Percentiles rank a stretch among this genome's conserved stretches.
Conservation (phyloP, 176 grass and related monocot species). For the Aegilops sharonensis region DNA sequence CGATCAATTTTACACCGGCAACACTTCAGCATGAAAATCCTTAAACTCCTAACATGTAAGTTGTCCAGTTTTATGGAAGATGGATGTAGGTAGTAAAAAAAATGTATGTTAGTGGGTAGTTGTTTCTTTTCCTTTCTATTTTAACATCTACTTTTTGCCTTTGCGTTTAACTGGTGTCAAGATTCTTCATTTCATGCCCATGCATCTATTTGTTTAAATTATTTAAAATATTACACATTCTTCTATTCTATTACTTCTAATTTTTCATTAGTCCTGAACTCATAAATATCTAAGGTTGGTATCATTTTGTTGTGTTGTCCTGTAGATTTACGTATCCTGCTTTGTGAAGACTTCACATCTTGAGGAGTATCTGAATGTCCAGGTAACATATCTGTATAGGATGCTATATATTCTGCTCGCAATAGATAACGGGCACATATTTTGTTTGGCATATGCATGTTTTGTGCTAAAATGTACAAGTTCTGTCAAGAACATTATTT, state of each 20-base stretch:
- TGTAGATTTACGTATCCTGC: conserved; percentile 88
- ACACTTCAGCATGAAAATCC: neutral
- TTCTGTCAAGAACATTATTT: neutral
- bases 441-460: neutral
- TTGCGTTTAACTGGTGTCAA: conserved; percentile 1
- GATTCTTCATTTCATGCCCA: conserved; percentile 23
- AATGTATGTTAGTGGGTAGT: neutral
- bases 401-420: conserved; percentile 8
- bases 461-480: conserved; percentile 7
- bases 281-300: conserved; percentile 19
- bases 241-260: conserved; percentile 4
- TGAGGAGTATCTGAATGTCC: conserved; percentile 92
- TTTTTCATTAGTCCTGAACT: conserved; percentile 2
- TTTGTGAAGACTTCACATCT: conserved; percentile 96
- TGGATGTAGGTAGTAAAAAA: neutral
- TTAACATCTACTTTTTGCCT: neutral
- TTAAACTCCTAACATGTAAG: neutral
- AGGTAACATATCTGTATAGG: conserved; percentile 48
- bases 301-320: conserved; percentile 27
- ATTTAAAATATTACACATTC: neutral
- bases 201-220: conserved; percentile 5
- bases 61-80: neutral
- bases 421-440: conserved; percentile 16
- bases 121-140: conserved; percentile 8
- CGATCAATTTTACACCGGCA: neutral